Evolutionary conservation across 176 grass and related monocot genomes (phyloP), one percentile per base, ranked within the genome.

Genomic region (Carex kokanica): DNA sequence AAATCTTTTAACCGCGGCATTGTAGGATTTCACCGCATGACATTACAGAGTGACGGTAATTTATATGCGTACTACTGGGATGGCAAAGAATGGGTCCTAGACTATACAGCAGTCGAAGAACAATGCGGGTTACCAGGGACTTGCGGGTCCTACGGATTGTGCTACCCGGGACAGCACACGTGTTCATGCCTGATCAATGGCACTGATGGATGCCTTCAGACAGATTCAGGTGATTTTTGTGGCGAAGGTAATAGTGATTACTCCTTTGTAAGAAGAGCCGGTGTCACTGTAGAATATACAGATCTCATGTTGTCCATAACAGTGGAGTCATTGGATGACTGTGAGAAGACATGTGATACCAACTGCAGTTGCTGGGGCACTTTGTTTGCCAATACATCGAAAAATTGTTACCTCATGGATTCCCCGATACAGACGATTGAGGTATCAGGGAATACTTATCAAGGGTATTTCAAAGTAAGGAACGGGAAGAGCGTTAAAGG

Each of bases 291-390:
- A 18, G 80, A 82, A 49, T 82, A 82, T 32, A 82, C 61, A 1
- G 63, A 84, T 60, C 54, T 73, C 65, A 58, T 84, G 82, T 29
- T 40, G 14, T 71, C 51, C 0, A 8, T 40, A 60, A 10, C 8
- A 15, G 64, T 84, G 67, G 34, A 65, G 13, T 84, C 82, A 24
- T 74, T 84, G 51, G 64, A 57, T 17, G 82, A 75, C 9, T 84
- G 82, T 8, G 82, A 84, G 66, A 73, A 49, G 51, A 65, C 27
- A 10, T 84, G 82, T 3, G 51, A 84, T 13, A 23, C 1, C 8
- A 84, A 84, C 24, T 84, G 82, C 41, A 84, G 24, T 49, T 84
- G 82, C 52, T 84, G 82, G 82, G 82, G 82, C 0, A 25, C 64
- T 4, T 57, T 84, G 49, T 84, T 40, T 60, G 69, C 3, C 65